Conservation (phyloP, 345 rosid species). For the Carallia brachiata region DNA sequence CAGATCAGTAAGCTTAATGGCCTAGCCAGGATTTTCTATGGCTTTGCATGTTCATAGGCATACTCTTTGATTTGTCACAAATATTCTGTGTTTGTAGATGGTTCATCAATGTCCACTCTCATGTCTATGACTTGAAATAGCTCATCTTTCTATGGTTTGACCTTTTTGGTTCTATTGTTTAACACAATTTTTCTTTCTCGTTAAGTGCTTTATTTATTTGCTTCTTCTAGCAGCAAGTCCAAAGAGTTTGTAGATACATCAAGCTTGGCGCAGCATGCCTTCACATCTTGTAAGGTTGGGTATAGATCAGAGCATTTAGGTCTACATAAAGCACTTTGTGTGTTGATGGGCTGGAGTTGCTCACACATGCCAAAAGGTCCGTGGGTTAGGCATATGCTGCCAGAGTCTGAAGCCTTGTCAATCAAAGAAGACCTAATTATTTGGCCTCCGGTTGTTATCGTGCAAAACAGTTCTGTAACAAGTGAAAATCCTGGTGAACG, state of each 20-base stretch:
- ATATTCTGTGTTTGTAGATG: neutral
- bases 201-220: constrained; percentile 3
- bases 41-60: neutral
- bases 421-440: constrained; percentile 51
- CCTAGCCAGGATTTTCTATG: neutral
- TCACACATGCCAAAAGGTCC: constrained; percentile 14
- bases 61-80: neutral
- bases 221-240: constrained; percentile 31
- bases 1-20: neutral
- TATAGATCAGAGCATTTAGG: constrained; percentile 52
- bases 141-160: constrained; percentile 7
- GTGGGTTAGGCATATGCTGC: constrained; percentile 31
- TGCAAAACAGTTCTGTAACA: constrained; percentile 45
- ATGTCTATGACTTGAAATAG: neutral
- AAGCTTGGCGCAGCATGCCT: constrained; percentile 47
- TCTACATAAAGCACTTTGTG: constrained; percentile 50
- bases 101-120: neutral
- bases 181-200: constrained; percentile 3
- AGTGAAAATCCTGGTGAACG: constrained; percentile 29
- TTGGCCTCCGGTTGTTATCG: constrained; percentile 52
- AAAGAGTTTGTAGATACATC: constrained; percentile 32
- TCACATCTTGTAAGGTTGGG: constrained; percentile 24
- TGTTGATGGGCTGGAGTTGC: constrained; percentile 49
- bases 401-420: constrained; percentile 34
- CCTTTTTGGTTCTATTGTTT: neutral